Base-by-base conservation (phyloP, 140 eudicot species). In the Anethum foeniculum region DNA sequence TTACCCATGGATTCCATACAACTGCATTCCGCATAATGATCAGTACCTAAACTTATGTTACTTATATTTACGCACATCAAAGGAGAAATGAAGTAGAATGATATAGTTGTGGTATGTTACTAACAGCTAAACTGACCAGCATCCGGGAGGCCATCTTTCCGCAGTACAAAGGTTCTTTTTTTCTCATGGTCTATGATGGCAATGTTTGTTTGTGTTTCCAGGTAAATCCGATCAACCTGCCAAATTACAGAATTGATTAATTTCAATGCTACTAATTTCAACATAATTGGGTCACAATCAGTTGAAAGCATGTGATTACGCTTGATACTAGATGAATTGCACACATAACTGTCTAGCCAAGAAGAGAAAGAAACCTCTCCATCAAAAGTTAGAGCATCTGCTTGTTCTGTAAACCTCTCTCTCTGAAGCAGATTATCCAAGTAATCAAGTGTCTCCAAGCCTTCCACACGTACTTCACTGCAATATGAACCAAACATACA, bases 391-490 rank as follows among this genome's bases (percentile, higher is more conserved):
- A 87, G 71, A 0, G 93, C 93, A 77, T 89, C 90, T 56, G 87
- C 91, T 81, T 89, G 91, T 80, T 87, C 93, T 1, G 93, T 89
- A 56, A 80, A 85, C 77, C 93, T 85, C 82, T 83, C 77, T 49
- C 88, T 84, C 44, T 83, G 83, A 60, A 60, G 80, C 84, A 85
- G 34, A 87, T 87, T 87, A 80, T 89, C 89, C 38, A 85, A 87
- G 83, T 83, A 85, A 74, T 89, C 93, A 7, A 85, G 90, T 38
- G 93, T 89, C 83, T 89, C 93, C 86, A 89, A 75, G 49, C 93
- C 93, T 85, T 89, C 93, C 75, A 89, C 89, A 72, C 93, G 85
- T 65, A 89, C 90, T 87, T 89, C 93, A 80, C 93, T 89, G 77
- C 56, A 85, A 85, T 43, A 6, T 51, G 48, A 77, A 77, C 7